Conservation (phyloP, 441 rosid genomes). For the Croton setiger region DNA sequence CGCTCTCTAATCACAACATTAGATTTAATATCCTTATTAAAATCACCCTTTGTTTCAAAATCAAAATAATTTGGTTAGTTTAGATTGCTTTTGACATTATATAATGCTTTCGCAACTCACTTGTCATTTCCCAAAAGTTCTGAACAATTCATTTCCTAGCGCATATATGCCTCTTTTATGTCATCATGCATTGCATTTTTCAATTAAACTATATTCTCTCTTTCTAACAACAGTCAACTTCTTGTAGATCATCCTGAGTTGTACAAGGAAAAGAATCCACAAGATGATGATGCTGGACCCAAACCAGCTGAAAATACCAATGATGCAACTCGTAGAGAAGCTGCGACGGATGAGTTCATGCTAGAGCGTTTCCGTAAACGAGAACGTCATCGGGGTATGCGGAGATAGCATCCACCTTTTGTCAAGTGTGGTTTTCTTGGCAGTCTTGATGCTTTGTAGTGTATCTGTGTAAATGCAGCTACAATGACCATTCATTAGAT, state of each 20-base stretch:
- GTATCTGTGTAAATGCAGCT: neutral
- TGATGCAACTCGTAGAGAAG: slow-evolving; percentile 71
- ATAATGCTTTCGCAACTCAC: neutral
- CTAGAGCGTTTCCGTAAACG: slow-evolving; percentile 87
- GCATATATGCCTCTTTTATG: neutral
- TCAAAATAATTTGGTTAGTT: neutral
- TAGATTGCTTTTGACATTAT: neutral
- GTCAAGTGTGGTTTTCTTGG: neutral
- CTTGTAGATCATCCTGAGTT: slow-evolving; percentile 84
- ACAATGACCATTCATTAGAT: neutral
- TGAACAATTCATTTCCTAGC: neutral
- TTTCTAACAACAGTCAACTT: slow-evolving; percentile 1
- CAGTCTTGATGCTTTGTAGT: neutral
- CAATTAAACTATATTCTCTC: neutral
- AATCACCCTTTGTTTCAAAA: neutral
- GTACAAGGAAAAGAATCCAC: slow-evolving; percentile 58
- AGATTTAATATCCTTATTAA: neutral
- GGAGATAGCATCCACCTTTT: slow-evolving; percentile 44
- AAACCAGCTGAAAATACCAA: slow-evolving; percentile 41
- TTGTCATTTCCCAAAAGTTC: neutral
- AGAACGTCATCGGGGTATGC: slow-evolving; percentile 83
- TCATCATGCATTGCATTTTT: neutral
- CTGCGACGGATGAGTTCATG: slow-evolving; percentile 92
- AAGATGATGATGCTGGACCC: slow-evolving; percentile 48
- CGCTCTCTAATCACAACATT: neutral